These are phyloP conservation scores for Mangifera indica DNA, from an alignment of 345 rosid genomes.

Conservation along the genomic window DNA sequence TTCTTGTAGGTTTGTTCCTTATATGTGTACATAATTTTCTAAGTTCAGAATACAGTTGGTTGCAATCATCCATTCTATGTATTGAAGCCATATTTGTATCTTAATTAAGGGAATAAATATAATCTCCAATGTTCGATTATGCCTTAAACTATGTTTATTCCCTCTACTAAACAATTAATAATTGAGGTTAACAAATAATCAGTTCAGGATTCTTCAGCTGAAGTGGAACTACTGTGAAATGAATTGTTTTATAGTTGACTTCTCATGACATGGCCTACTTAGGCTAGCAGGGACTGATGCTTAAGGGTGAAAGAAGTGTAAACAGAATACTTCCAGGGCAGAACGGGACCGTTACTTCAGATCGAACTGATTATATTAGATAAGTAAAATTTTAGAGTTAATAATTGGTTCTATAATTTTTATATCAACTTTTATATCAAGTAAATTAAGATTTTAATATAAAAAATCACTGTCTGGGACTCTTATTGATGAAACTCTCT, in stretches of 20 bases:
- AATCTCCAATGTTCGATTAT: not conserved
- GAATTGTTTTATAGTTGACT: conserved; percentile 20
- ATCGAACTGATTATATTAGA: too few species aligned
- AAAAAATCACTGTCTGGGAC: too few species aligned
- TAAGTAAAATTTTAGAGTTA: too few species aligned
- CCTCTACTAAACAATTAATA: too few species aligned
- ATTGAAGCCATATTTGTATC: conserved; percentile 22
- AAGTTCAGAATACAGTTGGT: conserved; percentile 13
- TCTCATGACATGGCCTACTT: not conserved
- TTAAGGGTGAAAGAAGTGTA: not conserved
- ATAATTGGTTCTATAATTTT: too few species aligned
- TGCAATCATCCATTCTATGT: conserved; percentile 27
- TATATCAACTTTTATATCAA: too few species aligned
- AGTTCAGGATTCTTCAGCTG: not conserved
- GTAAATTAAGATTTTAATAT: too few species aligned
- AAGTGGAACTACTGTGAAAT: conserved; percentile 10
- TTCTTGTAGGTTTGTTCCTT: too few species aligned
- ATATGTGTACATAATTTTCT: conserved; percentile 21
- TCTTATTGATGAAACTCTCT: too few species aligned
- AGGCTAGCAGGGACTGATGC: conserved; percentile 7
- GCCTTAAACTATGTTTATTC: not conserved
- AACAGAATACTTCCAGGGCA: not conserved
- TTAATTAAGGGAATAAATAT: conserved; percentile 13
- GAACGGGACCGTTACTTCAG: too few species aligned
- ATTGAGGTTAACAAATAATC: not conserved